Evolutionary conservation across 1,139 yeast genomes (phyloP), one percentile per base, ranked within the genome.

Genomic region (Saccharomycopsis crataegensis): DNA sequence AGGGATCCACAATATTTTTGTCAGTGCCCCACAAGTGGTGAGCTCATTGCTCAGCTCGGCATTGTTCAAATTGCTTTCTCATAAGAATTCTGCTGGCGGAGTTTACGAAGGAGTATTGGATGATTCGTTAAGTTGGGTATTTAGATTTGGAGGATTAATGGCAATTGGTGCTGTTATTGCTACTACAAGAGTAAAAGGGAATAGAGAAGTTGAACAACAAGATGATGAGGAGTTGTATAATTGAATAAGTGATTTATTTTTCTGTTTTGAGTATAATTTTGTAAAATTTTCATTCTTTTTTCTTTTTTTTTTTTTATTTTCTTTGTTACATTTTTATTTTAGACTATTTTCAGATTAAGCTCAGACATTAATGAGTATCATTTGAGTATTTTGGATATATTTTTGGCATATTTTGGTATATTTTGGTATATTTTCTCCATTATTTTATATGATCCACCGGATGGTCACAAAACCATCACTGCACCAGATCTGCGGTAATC

Each of bases 1-100:
- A 55, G 79, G 78, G 1, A 69, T 76, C 17, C 80, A 76, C 59
- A 76, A 76, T 59, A 72, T 76, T 43, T 75, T 73, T 60, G 77
- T 76, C 14, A 75, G 79, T 1, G 69, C 75, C 2, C 80, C 80
- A 0, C 80, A 76, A 59, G 76, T 75, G 58, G 58, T 75, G 3
- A 70, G 76, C 38, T 71, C 77, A 0, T 57, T 76, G 34, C 63
- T 71, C 46, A 70, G 75, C 41, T 67, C 76, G n/a, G 11, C 73
- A 1, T 52, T 75, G 11, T 75, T 75, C 60, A 65, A 62, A 28
- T 14, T 68, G 8, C 59, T 73, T 8, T 62, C 67, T 5, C 22
- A 52, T 9, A 45, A 48, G 14, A 33, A 36, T 32, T 7, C 22
- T 5, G 51, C 54, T n/a, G 57, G 55, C 36, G 58, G 57, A 38